phyloP scores from a whole-genome alignment of 2,329 filamentous ascomycete species.

The Aspergillus japonicus region DNA sequence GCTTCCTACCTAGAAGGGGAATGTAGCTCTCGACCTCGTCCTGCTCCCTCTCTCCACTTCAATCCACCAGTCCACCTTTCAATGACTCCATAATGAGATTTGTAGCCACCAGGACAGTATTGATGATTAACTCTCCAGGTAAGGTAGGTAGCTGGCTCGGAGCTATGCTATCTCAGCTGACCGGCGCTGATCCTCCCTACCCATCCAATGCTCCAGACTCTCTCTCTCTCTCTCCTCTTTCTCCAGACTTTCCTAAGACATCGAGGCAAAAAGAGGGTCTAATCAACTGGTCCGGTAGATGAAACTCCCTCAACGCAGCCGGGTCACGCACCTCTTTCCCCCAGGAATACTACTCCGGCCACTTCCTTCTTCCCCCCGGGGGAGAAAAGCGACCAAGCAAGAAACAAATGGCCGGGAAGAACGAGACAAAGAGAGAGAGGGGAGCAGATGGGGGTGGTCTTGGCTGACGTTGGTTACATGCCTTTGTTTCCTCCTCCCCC shows the following conservation, averaged over 20 bases:
- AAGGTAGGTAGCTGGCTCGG: not conserved
- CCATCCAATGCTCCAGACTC: not conserved
- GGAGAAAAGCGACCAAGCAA: not conserved
- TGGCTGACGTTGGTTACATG: conserved; percentile 8
- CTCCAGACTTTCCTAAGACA: not conserved
- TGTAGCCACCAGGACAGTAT: not conserved
- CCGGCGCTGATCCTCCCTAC: not conserved
- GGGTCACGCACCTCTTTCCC: not conserved
- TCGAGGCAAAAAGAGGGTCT: not conserved
- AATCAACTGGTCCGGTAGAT: not conserved
- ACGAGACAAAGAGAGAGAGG: not conserved
- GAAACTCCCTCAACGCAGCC: not conserved
- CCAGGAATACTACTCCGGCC: not conserved
- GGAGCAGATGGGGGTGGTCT: not conserved
- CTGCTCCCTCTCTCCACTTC: not conserved
- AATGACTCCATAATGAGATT: not conserved
- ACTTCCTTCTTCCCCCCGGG: not conserved
- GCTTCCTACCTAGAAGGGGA: not conserved
- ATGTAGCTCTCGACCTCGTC: not conserved
- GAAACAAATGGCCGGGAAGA: conserved; percentile 3
- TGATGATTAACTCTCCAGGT: not conserved
- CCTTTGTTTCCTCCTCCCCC: not conserved
- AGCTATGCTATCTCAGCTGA: not conserved
- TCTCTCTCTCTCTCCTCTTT: not conserved
- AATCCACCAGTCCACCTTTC: not conserved